A percentile compares a stretch with the other conserved stretches of the same genome.
These are phyloP conservation scores for Bruguiera gymnorhiza DNA, from an alignment of 345 rosid species.

Conservation along the genomic window DNA sequence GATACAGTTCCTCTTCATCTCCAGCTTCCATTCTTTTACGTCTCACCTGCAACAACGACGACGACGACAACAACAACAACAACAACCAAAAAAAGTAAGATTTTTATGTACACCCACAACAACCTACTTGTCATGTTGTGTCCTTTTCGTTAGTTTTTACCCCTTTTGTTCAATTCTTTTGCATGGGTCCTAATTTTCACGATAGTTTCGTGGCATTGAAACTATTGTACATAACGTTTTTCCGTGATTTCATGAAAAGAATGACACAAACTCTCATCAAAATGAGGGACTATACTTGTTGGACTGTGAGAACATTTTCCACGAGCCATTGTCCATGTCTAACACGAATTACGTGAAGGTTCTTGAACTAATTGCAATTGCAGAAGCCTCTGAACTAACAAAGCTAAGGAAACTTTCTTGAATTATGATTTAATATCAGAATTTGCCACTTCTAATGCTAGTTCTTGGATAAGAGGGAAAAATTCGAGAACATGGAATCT, in stretches of 20 bases:
- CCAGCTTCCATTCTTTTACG: constrained; percentile 51
- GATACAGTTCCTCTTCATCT: constrained; percentile 47
- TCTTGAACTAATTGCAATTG: background rate
- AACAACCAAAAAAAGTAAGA: background rate
- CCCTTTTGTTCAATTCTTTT: background rate
- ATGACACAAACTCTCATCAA: background rate
- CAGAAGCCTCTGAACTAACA: no score
- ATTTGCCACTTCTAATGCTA: no score
- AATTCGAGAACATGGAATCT: no score
- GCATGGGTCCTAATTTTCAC: constrained; percentile 35
- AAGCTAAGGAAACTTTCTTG: no score
- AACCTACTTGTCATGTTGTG: constrained; percentile 4
- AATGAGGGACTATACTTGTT: background rate
- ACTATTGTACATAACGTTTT: constrained; percentile 33
- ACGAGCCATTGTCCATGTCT: background rate
- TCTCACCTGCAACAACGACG: constrained; percentile 41
- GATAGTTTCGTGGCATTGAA: constrained; percentile 52
- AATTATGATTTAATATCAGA: no score
- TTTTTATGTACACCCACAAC: background rate
- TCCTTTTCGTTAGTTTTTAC: constrained; percentile 22
- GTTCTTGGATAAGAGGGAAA: no score
- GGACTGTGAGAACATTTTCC: constrained; percentile 5
- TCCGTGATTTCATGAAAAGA: constrained; percentile 41
- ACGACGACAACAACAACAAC: no score
- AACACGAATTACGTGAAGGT: background rate